These are phyloP conservation scores for Pythium dissotocum DNA, from an alignment of 352 stramenopile species.

Conservation along the genomic window DNA sequence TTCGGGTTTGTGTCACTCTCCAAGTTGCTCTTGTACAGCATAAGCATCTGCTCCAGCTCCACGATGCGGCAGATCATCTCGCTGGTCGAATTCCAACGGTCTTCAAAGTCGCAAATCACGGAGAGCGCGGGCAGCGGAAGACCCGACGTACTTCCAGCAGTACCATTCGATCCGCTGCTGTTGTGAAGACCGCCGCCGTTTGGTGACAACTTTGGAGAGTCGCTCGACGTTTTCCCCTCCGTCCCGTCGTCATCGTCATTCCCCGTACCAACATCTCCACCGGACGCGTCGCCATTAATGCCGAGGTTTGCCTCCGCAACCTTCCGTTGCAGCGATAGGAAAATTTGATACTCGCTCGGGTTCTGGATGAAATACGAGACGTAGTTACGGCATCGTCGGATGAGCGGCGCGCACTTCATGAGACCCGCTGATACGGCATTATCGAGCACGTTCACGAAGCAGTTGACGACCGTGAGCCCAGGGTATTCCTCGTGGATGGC, in stretches of 20 bases:
- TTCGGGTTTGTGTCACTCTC: conserved; percentile 74
- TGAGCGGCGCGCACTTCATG: conserved; percentile 58
- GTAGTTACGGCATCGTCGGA: conserved; percentile 70
- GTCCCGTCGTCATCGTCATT: conserved; percentile 12
- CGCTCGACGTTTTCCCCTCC: conserved; percentile 6
- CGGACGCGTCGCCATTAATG: conserved; percentile 4
- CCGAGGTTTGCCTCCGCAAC: conserved; percentile 47
- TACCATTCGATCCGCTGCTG: conserved; percentile 1
- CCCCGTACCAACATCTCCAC: conserved; percentile 23
- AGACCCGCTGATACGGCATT: conserved; percentile 54
- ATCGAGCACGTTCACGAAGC: conserved; percentile 69
- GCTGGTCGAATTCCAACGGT: conserved; percentile 75
- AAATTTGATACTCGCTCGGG: conserved; percentile 82
- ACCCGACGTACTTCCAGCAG: neutral
- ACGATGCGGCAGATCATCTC: conserved; percentile 84
- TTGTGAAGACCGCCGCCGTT: conserved; percentile 6
- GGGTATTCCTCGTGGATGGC: conserved; percentile 71
- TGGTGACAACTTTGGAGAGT: conserved; percentile 23
- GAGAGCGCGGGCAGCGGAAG: conserved; percentile 39
- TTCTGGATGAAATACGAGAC: conserved; percentile 87
- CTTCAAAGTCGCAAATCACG: conserved; percentile 79
- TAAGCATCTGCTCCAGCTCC: conserved; percentile 67
- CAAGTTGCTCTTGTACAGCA: conserved; percentile 76
- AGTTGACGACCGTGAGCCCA: conserved; percentile 58
- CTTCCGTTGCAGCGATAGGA: conserved; percentile 67